These are phyloP conservation scores for Trypanosoma lewisi DNA, from an alignment of 208 protist genomes.

Conservation along the genomic window DNA sequence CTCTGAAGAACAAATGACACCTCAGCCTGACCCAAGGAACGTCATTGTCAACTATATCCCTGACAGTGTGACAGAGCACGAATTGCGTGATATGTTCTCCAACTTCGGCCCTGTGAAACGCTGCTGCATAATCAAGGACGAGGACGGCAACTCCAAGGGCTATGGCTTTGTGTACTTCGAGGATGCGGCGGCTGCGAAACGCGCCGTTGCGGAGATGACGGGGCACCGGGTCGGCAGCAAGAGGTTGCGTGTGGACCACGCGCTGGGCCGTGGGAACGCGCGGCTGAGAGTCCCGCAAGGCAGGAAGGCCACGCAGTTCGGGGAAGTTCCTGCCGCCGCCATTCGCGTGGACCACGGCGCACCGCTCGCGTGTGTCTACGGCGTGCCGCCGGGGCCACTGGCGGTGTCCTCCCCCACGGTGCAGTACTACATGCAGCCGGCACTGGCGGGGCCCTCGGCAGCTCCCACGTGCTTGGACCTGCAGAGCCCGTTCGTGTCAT, in stretches of 20 bases:
- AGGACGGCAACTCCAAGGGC: slow-evolving; percentile 51
- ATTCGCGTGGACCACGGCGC: not conserved
- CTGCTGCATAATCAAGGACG: slow-evolving; percentile 50
- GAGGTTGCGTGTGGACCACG: slow-evolving; percentile 53
- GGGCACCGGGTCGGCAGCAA: slow-evolving; percentile 64
- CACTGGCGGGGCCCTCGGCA: too few species aligned
- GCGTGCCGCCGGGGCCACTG: too few species aligned
- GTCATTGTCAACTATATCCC: slow-evolving; percentile 76
- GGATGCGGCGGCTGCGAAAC: slow-evolving; percentile 39
- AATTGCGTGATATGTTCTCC: slow-evolving; percentile 42
- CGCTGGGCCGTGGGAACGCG: slow-evolving; percentile 39
- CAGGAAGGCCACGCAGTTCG: too few species aligned
- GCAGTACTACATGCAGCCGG: too few species aligned
- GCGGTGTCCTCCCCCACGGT: too few species aligned
- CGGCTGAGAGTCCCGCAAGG: not conserved
- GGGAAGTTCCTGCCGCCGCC: not conserved
- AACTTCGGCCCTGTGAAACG: slow-evolving; percentile 43
- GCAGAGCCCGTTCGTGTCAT: not conserved
- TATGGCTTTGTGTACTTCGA: slow-evolving; percentile 82
- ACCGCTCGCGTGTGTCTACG: too few species aligned
- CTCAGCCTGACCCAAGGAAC: slow-evolving; percentile 45
- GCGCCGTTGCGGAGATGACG: slow-evolving; percentile 62
- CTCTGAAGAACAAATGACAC: not conserved
- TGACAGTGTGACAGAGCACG: slow-evolving; percentile 45
- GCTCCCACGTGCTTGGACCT: not conserved